Evolutionary conservation across 257 asterid genomes (phyloP), one percentile per base, ranked within the genome.

Genomic region (Orobanche coerulescens): DNA sequence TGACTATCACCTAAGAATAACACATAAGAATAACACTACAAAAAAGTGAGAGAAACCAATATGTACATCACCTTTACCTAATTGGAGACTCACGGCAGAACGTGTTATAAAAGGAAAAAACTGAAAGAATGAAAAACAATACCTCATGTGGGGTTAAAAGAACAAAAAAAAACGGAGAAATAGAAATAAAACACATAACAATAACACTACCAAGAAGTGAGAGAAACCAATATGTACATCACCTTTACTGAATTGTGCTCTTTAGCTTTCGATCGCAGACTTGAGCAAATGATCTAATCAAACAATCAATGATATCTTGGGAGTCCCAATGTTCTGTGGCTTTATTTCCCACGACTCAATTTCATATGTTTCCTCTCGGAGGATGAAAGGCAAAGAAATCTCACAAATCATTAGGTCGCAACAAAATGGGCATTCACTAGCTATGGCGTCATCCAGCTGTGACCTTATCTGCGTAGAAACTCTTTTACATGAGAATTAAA

Each of bases 351-450:
- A 92, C 1, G 94, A 80, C 50, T 73, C 81, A 12, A 78, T 73
- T 73, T 81, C 95, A 18, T 81, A 86, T 13, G 67, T 66, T 70
- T 80, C 90, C 46, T 73, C 87, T 1, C 85, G 76, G 54, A 51
- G 85, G 73, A 86, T 70, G 73, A 88, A 92, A 36, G 90, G 95
- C 76, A 78, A 52, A 13, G 98, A 88, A 58, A 88, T 81, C 74
- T 92, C 97, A 23, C 75, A 88, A 73, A 92, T 92, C 97, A 92
- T 86, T 51, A 92, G 76, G 43, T 86, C 94, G 7, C 98, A 96
- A 71, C 98, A 88, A 61, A 73, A 92, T 1, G 98, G 98, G 75
- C 97, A 92, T 64, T 88, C 98, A 19, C 87, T 92, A 28, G 95
- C 97, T 60, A 92, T 81, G 65, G 95, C 91, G 49, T 88, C 97